These are phyloP conservation scores for Cytospora chrysosperma DNA, from an alignment of 2,329 filamentous ascomycete species.

Conservation along the genomic window DNA sequence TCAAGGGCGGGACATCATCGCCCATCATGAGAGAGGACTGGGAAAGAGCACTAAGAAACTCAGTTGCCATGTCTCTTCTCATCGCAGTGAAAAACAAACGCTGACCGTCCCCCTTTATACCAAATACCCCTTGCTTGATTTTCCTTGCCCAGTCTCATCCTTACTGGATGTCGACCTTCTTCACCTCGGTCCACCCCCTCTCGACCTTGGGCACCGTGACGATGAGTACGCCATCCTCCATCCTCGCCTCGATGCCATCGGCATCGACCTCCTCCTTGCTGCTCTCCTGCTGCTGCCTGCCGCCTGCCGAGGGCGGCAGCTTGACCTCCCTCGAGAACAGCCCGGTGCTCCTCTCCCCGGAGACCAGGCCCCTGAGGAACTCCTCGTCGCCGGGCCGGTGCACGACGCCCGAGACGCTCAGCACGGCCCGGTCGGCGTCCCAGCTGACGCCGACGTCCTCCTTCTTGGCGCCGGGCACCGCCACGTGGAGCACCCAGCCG, in stretches of 20 bases:
- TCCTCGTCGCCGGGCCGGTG: slow-evolving; percentile 71
- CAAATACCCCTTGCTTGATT: background rate
- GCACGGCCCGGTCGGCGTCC: slow-evolving; percentile 64
- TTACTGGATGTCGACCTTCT: slow-evolving; percentile 58
- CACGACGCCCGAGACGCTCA: slow-evolving; percentile 71
- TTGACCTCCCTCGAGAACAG: slow-evolving; percentile 70
- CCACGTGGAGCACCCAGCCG: slow-evolving; percentile 66
- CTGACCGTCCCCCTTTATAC: background rate
- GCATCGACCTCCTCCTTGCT: slow-evolving; percentile 63
- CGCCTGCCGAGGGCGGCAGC: slow-evolving; percentile 48
- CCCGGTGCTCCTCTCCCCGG: slow-evolving; percentile 69
- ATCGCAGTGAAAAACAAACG: slow-evolving; percentile 1
- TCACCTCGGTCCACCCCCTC: slow-evolving; percentile 63
- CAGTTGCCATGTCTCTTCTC: background rate
- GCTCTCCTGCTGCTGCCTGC: slow-evolving; percentile 31
- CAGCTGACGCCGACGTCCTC: slow-evolving; percentile 76
- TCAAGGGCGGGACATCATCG: background rate
- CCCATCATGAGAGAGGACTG: background rate
- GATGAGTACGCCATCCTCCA: slow-evolving; percentile 75
- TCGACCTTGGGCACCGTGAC: slow-evolving; percentile 76
- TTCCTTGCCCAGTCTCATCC: background rate
- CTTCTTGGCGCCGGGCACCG: slow-evolving; percentile 76
- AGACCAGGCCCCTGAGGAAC: slow-evolving; percentile 61
- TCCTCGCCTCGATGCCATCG: slow-evolving; percentile 67
- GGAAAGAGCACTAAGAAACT: background rate